Conservation (phyloP, 2,329 filamentous ascomycete genomes). For the Incumbomyces lentus region DNA sequence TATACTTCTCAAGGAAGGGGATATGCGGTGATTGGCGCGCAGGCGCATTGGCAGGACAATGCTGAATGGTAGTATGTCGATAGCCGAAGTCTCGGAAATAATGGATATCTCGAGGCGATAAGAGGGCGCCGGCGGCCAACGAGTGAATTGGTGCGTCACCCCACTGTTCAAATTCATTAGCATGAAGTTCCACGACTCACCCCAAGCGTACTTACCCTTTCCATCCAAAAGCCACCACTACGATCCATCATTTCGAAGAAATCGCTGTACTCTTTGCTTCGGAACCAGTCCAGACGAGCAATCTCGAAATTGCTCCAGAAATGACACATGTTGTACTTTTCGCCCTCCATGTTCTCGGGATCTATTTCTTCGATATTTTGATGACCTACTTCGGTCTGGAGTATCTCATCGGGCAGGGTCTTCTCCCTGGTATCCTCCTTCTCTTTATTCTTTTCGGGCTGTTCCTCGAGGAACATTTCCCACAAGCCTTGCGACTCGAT, state of each 20-base stretch:
- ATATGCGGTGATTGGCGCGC: conserved; percentile 70
- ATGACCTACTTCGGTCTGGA: conserved; percentile 62
- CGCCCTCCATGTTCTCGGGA: conserved; percentile 88
- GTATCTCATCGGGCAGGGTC: conserved; percentile 69
- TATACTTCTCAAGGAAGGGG: conserved; percentile 74
- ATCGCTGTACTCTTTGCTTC: conserved; percentile 92
- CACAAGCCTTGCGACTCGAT: conserved; percentile 84
- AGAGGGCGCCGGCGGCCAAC: conserved; percentile 79
- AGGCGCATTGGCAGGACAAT: conserved; percentile 92
- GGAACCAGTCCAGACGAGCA: conserved; percentile 86
- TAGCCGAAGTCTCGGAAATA: conserved; percentile 99
- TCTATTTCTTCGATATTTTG: conserved; percentile 71
- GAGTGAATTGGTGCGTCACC: conserved; percentile 98
- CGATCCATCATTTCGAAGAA: conserved; percentile 99
- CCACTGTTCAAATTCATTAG: conserved; percentile 56
- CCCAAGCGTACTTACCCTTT: conserved; percentile 57
- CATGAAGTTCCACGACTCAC: conserved; percentile 1
- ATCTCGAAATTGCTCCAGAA: conserved; percentile 99
- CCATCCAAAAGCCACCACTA: conserved; percentile 98
- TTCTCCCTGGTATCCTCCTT: conserved; percentile 53
- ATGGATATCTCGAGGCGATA: conserved; percentile 75
- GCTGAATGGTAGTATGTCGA: conserved; percentile 95
- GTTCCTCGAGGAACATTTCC: conserved; percentile 94
- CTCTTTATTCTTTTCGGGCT: conserved; percentile 41
- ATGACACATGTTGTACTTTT: conserved; percentile 99